Conservation (phyloP, 129 eudicot genomes). For the Artemisia argyi region DNA sequence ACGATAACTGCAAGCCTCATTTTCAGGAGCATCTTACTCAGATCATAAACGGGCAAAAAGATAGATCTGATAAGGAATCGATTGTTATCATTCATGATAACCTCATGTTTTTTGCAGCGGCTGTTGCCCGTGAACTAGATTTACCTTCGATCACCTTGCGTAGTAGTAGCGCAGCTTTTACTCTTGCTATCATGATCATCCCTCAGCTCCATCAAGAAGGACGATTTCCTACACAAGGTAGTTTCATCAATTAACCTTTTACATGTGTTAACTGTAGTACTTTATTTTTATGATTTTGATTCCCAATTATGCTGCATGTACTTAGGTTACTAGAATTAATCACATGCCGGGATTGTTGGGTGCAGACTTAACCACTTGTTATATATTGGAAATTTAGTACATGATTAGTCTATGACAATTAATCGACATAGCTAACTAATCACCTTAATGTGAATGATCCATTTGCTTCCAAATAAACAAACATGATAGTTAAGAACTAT, state of each 20-base stretch:
- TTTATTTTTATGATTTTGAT: too few species aligned
- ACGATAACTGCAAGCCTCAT: slow-evolving; percentile 32
- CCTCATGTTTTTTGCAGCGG: slow-evolving; percentile 27
- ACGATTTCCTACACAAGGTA: slow-evolving; percentile 28
- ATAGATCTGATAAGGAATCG: slow-evolving; percentile 9
- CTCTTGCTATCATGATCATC: slow-evolving; percentile 21
- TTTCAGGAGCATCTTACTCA: slow-evolving; percentile 11
- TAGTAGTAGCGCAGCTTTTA: slow-evolving; percentile 19
- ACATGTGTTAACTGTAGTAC: background rate
- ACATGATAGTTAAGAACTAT: too few species aligned
- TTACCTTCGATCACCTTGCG: slow-evolving; percentile 31
- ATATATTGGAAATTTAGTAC: too few species aligned
- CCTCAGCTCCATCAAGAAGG: slow-evolving; percentile 29
- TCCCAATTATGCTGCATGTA: too few species aligned
- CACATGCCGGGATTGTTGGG: too few species aligned
- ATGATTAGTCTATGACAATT: too few species aligned
- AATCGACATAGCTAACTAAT: too few species aligned
- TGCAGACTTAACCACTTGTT: too few species aligned
- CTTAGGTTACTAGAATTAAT: too few species aligned
- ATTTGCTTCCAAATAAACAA: too few species aligned
- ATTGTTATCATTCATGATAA: slow-evolving; percentile 28
- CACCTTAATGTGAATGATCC: too few species aligned
- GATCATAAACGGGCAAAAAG: slow-evolving; percentile 9
- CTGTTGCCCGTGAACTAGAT: slow-evolving; percentile 27
- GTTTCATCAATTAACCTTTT: background rate